A percentile compares a stretch with the other conserved stretches of the same genome.
These are phyloP conservation scores for Suhomyces ambrosiae DNA, from an alignment of 1,139 yeast genomes.

Conservation along the genomic window DNA sequence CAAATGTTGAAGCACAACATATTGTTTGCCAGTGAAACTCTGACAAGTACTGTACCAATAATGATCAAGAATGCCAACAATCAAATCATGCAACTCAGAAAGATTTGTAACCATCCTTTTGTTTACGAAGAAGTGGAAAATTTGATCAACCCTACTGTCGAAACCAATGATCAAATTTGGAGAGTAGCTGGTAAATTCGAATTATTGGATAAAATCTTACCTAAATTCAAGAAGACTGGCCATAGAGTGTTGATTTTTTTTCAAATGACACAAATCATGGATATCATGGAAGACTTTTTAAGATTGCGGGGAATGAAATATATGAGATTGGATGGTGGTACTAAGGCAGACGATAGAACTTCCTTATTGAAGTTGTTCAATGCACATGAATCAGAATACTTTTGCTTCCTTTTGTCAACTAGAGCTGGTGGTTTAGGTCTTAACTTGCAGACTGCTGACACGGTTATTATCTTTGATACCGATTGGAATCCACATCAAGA, in stretches of 20 bases:
- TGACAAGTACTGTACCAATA: conserved; percentile 36
- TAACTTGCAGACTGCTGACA: conserved; percentile 85
- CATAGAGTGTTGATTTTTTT: conserved; percentile 80
- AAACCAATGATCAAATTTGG: conserved; percentile 75
- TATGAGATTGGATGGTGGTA: conserved; percentile 78
- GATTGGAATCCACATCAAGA: conserved; percentile 96
- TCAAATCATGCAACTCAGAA: conserved; percentile 92
- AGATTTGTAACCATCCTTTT: conserved; percentile 96
- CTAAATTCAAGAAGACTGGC: conserved; percentile 73
- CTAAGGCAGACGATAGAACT: conserved; percentile 83
- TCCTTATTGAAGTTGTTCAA: conserved; percentile 67
- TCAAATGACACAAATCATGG: conserved; percentile 90
- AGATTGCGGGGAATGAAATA: conserved; percentile 65
- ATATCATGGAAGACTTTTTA: conserved; percentile 83
- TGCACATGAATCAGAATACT: conserved; percentile 71
- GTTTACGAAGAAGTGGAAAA: conserved; percentile 95
- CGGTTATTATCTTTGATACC: conserved; percentile 83
- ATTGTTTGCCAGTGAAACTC: conserved; percentile 59
- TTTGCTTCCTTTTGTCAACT: conserved; percentile 77
- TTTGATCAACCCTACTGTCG: conserved; percentile 72
- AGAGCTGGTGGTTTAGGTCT: conserved; percentile 91
- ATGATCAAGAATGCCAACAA: conserved; percentile 86
- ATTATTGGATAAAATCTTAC: conserved; percentile 69
- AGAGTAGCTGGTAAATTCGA: conserved; percentile 80
- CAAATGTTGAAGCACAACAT: conserved; percentile 76